Percentiles rank a stretch among this genome's conserved stretches.
Conservation (phyloP, 306 rosid species). For the Vigna trinervia region DNA sequence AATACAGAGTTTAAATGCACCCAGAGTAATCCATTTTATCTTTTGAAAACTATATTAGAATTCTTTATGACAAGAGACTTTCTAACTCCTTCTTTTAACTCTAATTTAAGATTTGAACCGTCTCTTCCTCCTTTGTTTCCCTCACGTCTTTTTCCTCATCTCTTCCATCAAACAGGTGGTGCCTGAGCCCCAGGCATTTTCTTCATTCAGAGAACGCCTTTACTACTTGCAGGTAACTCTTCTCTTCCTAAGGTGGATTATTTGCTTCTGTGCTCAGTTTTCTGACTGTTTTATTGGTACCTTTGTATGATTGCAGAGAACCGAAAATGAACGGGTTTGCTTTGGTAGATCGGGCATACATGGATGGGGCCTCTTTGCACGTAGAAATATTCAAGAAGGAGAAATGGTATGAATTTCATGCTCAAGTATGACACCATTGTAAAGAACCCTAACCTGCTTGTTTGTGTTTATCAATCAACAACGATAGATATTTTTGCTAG, state of each 20-base stretch:
- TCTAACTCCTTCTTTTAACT: constrained; percentile 22
- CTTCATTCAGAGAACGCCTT: constrained; percentile 96
- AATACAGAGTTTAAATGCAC: constrained; percentile 65
- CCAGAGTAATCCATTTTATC: constrained; percentile 60
- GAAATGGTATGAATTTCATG: constrained; percentile 76
- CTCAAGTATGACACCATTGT: constrained; percentile 9
- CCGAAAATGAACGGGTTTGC: constrained; percentile 92
- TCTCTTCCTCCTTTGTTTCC: not conserved
- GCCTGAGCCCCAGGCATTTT: constrained; percentile 70
- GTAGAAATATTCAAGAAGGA: constrained; percentile 95
- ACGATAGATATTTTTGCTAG: not conserved
- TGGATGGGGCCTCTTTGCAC: constrained; percentile 99
- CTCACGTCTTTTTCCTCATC: not conserved
- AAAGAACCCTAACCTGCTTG: constrained; percentile 2
- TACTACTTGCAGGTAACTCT: constrained; percentile 79
- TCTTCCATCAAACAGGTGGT: constrained; percentile 56
- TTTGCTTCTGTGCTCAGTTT: constrained; percentile 35
- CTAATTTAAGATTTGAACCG: constrained; percentile 31
- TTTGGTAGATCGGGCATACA: constrained; percentile 99
- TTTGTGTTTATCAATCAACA: constrained; percentile 27
- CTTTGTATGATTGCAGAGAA: constrained; percentile 66
- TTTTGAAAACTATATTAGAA: constrained; percentile 37
- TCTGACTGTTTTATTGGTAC: constrained; percentile 48
- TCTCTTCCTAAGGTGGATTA: constrained; percentile 37
- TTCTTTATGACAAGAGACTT: not conserved